These are phyloP conservation scores for Macadamia integrifolia DNA, from an alignment of 164 flowering plant genomes.

Conservation along the genomic window DNA sequence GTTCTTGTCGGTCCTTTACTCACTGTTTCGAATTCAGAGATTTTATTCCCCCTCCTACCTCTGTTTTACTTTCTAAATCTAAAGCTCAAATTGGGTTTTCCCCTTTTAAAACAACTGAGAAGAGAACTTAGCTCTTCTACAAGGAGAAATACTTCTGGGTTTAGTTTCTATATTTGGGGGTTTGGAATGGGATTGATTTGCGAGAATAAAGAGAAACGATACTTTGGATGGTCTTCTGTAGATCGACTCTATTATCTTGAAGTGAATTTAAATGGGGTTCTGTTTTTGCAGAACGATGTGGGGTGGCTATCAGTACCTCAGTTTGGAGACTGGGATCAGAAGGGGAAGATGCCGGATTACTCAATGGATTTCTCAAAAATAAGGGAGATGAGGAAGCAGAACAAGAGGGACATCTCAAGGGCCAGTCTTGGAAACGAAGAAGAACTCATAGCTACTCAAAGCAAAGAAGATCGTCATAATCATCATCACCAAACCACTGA, in stretches of 20 bases:
- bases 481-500: conserved; percentile 8
- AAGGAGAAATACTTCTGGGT: too few relatives aligned
- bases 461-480: background rate
- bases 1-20: too few relatives aligned
- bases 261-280: background rate
- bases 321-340: conserved; percentile 81
- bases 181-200: too few relatives aligned
- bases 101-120: too few relatives aligned
- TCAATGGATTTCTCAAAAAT: conserved; percentile 72
- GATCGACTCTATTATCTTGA: background rate
- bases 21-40: too few relatives aligned
- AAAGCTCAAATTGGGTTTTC: too few relatives aligned
- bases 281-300: conserved; percentile 40
- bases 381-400: conserved; percentile 67
- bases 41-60: too few relatives aligned
- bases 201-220: too few relatives aligned
- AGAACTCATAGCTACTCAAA: conserved; percentile 38
- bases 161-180: background rate
- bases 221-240: too few relatives aligned
- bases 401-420: conserved; percentile 66
- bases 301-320: conserved; percentile 76
- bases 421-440: conserved; percentile 78
- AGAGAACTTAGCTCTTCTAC: too few relatives aligned
- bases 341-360: conserved; percentile 60
- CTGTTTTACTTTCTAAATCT: too few relatives aligned